Evolutionary conservation across 1,284 basidiomycete species (phyloP), one percentile per base, ranked within the genome.

Genomic region (Mycosarcoma mackinlayi): DNA sequence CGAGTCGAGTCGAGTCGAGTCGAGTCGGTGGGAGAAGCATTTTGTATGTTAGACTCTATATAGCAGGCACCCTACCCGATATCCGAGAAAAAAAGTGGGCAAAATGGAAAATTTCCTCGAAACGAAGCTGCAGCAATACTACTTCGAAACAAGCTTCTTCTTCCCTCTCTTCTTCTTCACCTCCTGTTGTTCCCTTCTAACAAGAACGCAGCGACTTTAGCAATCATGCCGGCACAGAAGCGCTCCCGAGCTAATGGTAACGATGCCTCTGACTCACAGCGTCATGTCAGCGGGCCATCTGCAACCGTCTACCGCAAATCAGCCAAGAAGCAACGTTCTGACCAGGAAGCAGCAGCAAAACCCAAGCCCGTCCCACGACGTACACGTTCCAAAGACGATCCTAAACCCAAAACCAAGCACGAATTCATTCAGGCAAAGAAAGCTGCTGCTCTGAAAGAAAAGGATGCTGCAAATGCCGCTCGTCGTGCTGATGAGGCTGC

Each of bases 361-460:
- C 39, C 42, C 30, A 73, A 63, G 51, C 55, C 59, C 10, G 49
- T 61, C 4, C 65, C 65, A 25, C 61, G 54, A 41, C 53, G 53
- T 3, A 67, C 59, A 46, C 62, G 65, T 14, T 48, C 66, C 33
- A 65, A 68, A 28, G 69, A 72, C 33, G 65, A 75, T 18, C 62
- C 65, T 23, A 76, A 74, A 50, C 75, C 71, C 16, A 73, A 63
- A 47, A 73, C 73, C 1, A 75, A 75, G 53, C 73, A 75, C 57
- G 69, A 73, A 28, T 75, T 69, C 62, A 75, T 75, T 28, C 65
- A 75, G 37, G 61, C 61, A 11, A 75, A 75, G 54, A 68, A 75
- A 35, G 63, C 60, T 8, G 64, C 60, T 2, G 70, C 70, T 2
- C 30, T 54, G 21, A 64, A 68, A 35, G 53, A 73, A 23, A 73